Percentiles rank a stretch among this genome's conserved stretches.
Conservation (phyloP, 2,329 filamentous ascomycete genomes). For the Exophiala lecanii-corni region DNA sequence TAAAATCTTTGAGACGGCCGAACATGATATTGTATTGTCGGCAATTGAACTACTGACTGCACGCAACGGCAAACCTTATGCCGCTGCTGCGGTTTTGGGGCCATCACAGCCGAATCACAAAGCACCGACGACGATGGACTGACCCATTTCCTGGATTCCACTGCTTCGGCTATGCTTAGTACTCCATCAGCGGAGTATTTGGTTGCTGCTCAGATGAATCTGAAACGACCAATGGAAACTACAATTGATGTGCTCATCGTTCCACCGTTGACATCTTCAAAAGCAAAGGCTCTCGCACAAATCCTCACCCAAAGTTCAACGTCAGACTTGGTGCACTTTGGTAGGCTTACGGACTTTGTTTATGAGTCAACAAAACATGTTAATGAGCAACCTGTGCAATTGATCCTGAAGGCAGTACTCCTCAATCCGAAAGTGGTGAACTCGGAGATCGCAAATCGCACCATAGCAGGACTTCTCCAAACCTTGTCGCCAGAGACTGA, state of each 20-base stretch:
- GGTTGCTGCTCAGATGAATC: conserved; percentile 58
- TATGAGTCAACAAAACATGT: conserved; percentile 38
- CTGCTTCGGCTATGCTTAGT: conserved; percentile 56
- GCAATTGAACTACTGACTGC: conserved; percentile 48
- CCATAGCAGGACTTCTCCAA: conserved; percentile 17
- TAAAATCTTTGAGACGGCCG: conserved; percentile 14
- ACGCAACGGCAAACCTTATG: conserved; percentile 62
- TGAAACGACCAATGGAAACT: conserved; percentile 31
- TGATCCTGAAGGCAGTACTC: conserved; percentile 31
- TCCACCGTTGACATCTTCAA: conserved; percentile 27
- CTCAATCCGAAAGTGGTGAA: conserved; percentile 33
- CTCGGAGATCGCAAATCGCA: conserved; percentile 32
- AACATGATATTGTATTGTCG: conserved; percentile 36
- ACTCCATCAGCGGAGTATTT: conserved; percentile 67
- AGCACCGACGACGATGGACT: conserved; percentile 36
- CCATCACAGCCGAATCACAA: conserved; percentile 44
- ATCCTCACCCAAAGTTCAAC: conserved; percentile 11
- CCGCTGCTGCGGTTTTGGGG: conserved; percentile 57
- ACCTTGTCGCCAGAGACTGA: conserved; percentile 16
- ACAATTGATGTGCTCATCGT: conserved; percentile 34
- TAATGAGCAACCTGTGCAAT: conserved; percentile 18
- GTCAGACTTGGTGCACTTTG: conserved; percentile 6
- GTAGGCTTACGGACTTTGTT: conserved; percentile 23
- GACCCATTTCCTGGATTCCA: conserved; percentile 49
- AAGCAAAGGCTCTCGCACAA: conserved; percentile 6